Conservation (phyloP, 1,284 basidiomycete species). For the Melampsora abietis-canadensis region DNA sequence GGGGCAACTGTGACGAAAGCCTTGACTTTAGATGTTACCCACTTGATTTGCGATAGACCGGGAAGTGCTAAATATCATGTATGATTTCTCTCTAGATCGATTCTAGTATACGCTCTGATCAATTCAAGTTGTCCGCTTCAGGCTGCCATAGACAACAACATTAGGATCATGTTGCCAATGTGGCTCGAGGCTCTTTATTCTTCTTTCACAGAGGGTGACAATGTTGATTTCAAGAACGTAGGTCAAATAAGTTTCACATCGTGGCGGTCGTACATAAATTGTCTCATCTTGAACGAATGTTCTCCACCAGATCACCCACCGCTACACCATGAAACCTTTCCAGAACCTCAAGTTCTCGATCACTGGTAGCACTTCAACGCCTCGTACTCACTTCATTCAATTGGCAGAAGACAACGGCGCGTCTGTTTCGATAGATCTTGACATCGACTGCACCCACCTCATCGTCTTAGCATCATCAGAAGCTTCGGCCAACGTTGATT, state of each 20-base stretch:
- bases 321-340: conserved; percentile 39
- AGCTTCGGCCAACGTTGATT: conserved; percentile 19
- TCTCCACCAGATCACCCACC: conserved; percentile 21
- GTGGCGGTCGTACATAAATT: no score
- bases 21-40: conserved; percentile 34
- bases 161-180: conserved; percentile 29
- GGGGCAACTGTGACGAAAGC: conserved; percentile 32
- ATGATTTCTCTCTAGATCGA: background rate
- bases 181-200: conserved; percentile 42
- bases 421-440: conserved; percentile 16
- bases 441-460: conserved; percentile 37
- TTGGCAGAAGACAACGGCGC: conserved; percentile 41
- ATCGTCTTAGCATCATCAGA: conserved; percentile 26
- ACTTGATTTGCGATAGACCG: conserved; percentile 41
- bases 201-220: conserved; percentile 39
- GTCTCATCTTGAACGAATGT: no score
- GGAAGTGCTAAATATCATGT: conserved; percentile 38
- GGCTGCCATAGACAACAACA: conserved; percentile 26
- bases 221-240: conserved; percentile 29
- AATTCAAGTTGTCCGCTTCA: conserved; percentile 12
- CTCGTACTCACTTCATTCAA: conserved; percentile 28
- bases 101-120: background rate
- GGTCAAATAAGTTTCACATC: conserved; percentile 1
- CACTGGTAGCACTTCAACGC: conserved; percentile 23
- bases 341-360: conserved; percentile 32